A percentile compares a stretch with the other conserved stretches of the same genome.
Conservation (phyloP, 371 early-diverging fungal species). For the Capillidium heterosporum region DNA sequence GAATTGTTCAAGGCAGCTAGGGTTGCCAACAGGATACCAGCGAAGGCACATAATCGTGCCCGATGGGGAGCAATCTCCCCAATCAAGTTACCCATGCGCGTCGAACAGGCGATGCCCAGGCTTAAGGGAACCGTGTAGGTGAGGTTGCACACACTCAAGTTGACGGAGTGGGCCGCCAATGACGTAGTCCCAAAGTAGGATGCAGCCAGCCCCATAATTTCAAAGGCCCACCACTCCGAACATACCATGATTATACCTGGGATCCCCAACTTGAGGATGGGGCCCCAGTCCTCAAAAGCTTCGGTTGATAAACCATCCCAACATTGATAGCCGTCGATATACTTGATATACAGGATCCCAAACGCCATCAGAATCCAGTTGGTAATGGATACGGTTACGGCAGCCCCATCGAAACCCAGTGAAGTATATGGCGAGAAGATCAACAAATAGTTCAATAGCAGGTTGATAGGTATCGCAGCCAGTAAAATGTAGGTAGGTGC, state of each 20-base stretch:
- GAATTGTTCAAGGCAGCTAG: slow-evolving; percentile 20
- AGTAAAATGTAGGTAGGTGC: slow-evolving; percentile 53
- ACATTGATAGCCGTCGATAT: slow-evolving; percentile 38
- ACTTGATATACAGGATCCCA: slow-evolving; percentile 38
- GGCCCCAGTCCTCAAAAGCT: slow-evolving; percentile 35
- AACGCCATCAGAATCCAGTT: slow-evolving; percentile 49
- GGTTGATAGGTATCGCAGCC: slow-evolving; percentile 52
- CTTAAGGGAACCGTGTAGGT: slow-evolving; percentile 45
- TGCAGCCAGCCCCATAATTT: slow-evolving; percentile 58
- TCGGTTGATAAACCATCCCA: slow-evolving; percentile 79
- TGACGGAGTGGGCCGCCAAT: slow-evolving; percentile 72
- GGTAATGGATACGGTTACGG: slow-evolving; percentile 55
- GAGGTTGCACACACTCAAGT: slow-evolving; percentile 47
- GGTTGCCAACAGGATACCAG: slow-evolving; percentile 24
- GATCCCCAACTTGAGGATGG: slow-evolving; percentile 34
- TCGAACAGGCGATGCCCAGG: slow-evolving; percentile 50
- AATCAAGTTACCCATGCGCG: slow-evolving; percentile 62
- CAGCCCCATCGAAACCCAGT: slow-evolving; percentile 70
- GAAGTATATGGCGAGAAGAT: slow-evolving; percentile 46
- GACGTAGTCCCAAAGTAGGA: slow-evolving; percentile 52
- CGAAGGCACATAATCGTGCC: slow-evolving; percentile 23
- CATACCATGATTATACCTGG: slow-evolving; percentile 54
- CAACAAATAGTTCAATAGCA: slow-evolving; percentile 44
- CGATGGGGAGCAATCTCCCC: slow-evolving; percentile 23
- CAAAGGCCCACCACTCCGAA: slow-evolving; percentile 55